Percentiles rank a stretch among this genome's conserved stretches.
Evolutionary conservation across 2,329 filamentous ascomycete genomes (phyloP).

Genomic region (Diaporthe destruens): DNA sequence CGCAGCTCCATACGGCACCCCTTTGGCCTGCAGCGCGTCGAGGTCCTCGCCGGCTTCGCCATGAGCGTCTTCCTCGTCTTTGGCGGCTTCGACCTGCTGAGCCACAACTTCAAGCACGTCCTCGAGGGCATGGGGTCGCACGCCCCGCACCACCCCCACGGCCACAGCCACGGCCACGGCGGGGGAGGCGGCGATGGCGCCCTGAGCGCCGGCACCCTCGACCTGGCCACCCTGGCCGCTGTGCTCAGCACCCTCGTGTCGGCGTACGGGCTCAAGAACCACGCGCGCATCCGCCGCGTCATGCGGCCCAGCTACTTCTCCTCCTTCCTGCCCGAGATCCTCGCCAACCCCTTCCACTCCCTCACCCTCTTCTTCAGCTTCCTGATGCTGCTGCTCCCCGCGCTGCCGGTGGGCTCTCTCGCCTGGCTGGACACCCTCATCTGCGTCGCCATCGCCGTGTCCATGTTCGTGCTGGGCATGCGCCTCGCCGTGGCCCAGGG

Average conservation of each 20-base stretch:
- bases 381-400: constrained; percentile 78
- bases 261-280: constrained; percentile 88
- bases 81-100: constrained; percentile 95
- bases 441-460: constrained; percentile 82
- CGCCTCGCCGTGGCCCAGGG: constrained; percentile 88
- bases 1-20: constrained; percentile 92
- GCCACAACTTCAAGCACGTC: constrained; percentile 93
- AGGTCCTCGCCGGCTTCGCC: constrained; percentile 94
- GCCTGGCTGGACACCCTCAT: constrained; percentile 86
- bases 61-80: constrained; percentile 98
- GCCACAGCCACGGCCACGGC: constrained; percentile 61
- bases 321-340: constrained; percentile 83
- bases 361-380: constrained; percentile 89
- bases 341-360: constrained; percentile 95
- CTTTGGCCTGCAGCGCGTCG: constrained; percentile 90
- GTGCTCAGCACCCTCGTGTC: constrained; percentile 87
- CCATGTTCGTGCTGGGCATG: constrained; percentile 90
- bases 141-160: constrained; percentile 77
- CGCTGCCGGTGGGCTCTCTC: constrained; percentile 85
- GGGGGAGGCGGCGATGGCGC: constrained; percentile 35
- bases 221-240: constrained; percentile 84
- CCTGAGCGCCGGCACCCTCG: constrained; percentile 82
- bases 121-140: constrained; percentile 80
- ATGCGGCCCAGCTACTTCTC: constrained; percentile 82
- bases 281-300: constrained; percentile 89